Percentiles rank a stretch among this genome's conserved stretches.
Conservation (phyloP, 768 basidiomycete genomes). For the Coprinellus micaceus region DNA sequence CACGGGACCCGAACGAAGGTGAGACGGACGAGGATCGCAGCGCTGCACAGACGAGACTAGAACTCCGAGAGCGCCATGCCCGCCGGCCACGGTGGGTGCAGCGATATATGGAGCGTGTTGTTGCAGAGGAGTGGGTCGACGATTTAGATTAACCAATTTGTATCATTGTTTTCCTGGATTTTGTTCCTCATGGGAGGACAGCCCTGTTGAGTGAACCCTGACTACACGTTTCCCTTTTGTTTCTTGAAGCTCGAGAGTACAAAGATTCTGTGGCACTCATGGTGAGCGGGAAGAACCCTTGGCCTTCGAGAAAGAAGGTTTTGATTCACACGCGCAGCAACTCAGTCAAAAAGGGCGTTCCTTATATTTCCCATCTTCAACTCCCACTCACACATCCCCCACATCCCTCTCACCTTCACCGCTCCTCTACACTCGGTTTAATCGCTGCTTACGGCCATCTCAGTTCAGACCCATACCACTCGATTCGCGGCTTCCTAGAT, state of each 20-base stretch:
- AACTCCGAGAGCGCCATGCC: slow-evolving; percentile 46
- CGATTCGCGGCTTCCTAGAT: too few species aligned
- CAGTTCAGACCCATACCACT: too few species aligned
- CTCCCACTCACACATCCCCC: too few species aligned
- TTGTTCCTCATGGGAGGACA: not conserved
- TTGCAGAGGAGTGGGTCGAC: slow-evolving; percentile 65
- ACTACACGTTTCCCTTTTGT: not conserved
- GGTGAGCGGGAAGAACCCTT: not conserved
- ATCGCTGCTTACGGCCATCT: not conserved
- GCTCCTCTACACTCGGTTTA: not conserved
- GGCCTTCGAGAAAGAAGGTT: not conserved
- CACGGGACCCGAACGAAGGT: slow-evolving; percentile 15
- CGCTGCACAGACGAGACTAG: slow-evolving; percentile 35
- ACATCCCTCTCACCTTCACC: not conserved
- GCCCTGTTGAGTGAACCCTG: not conserved
- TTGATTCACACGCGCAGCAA: too few species aligned
- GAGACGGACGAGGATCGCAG: slow-evolving; percentile 25
- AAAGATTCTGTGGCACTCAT: not conserved
- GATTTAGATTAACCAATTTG: slow-evolving; percentile 45
- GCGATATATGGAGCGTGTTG: slow-evolving; percentile 61
- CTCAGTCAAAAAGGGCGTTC: not conserved
- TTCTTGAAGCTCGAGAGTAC: not conserved
- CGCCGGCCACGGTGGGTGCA: slow-evolving; percentile 60
- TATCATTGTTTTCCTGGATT: slow-evolving; percentile 10
- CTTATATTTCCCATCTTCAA: not conserved